phyloP scores from a whole-genome alignment of 495 filamentous ascomycete genomes.

The Talaromyces liani region DNA sequence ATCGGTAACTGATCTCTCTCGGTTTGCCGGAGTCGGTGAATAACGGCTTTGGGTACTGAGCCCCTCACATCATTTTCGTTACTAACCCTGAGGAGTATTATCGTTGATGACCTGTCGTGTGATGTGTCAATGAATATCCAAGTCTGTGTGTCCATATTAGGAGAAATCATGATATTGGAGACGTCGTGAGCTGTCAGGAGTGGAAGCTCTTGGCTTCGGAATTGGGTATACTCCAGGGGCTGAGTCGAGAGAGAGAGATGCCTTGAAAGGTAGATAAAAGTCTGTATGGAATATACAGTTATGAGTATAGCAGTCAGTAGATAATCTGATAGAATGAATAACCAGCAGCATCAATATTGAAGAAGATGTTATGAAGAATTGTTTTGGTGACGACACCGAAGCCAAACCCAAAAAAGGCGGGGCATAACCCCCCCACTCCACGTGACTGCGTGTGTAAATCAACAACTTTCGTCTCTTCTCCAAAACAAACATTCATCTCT shows the following conservation, averaged over 20 bases:
- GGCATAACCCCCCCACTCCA: conserved; percentile 1
- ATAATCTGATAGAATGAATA: background rate
- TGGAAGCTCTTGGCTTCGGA: background rate
- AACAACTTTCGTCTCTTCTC: background rate
- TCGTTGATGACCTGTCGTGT: background rate
- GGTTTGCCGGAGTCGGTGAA: background rate
- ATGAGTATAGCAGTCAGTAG: background rate
- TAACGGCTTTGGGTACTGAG: background rate
- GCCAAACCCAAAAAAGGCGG: conserved; percentile 2
- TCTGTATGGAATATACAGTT: background rate
- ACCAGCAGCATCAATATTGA: background rate
- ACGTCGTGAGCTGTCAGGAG: background rate
- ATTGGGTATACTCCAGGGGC: background rate
- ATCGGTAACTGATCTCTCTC: background rate
- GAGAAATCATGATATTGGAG: background rate
- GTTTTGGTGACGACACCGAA: background rate
- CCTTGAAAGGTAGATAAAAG: too few species aligned
- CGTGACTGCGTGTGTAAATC: background rate
- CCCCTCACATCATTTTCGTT: background rate
- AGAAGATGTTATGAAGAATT: background rate
- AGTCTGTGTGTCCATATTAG: background rate
- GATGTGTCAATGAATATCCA: background rate
- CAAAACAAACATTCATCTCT: background rate
- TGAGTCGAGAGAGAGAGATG: background rate
- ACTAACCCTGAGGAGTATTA: background rate